Evolutionary conservation across 306 rosid species (phyloP).

Genomic region (Rosa rugosa): DNA sequence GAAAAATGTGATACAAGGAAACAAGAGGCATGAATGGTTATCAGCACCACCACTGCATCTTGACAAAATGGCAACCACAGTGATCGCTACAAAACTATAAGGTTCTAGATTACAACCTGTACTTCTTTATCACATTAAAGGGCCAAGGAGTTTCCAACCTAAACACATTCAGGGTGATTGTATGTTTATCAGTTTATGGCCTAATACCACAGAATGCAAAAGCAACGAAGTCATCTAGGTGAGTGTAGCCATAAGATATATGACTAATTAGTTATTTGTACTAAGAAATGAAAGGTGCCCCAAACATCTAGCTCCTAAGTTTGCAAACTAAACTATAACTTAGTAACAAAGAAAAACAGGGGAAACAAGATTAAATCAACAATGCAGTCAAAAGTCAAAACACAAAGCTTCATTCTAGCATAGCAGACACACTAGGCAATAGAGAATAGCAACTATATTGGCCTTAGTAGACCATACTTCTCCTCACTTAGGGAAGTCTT

Average conservation of each 20-base stretch:
- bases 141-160: not conserved
- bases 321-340: not conserved
- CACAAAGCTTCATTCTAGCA: not conserved
- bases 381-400: not conserved
- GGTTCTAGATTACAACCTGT: not conserved
- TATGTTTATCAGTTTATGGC: not conserved
- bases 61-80: not conserved
- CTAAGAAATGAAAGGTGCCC: not conserved
- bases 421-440: not conserved
- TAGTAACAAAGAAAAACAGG: not conserved
- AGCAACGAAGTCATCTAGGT: not conserved
- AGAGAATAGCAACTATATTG: not conserved
- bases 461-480: not conserved
- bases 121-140: conserved; percentile 1
- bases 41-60: not conserved
- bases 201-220: not conserved
- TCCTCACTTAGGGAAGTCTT: not conserved
- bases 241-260: not conserved
- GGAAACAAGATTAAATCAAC: not conserved
- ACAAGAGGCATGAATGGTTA: not conserved
- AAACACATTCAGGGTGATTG: not conserved
- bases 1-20: not conserved
- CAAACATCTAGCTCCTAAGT: conserved; percentile 9
- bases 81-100: not conserved
- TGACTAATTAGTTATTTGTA: not conserved